A percentile compares a stretch with the other conserved stretches of the same genome.
Evolutionary conservation across 306 rosid genomes (phyloP).

Genomic region (Sicyos baderoa): DNA sequence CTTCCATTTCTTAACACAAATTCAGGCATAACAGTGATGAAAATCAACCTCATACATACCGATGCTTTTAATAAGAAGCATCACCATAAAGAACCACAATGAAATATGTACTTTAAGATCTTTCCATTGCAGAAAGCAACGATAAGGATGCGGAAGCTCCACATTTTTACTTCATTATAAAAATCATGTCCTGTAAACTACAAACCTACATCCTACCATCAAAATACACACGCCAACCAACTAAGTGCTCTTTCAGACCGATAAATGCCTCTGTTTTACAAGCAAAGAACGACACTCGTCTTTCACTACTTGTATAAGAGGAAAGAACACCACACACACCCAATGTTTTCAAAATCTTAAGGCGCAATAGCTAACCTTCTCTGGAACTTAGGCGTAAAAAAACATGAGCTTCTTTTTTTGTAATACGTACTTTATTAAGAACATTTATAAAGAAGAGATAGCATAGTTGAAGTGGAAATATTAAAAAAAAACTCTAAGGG

Average conservation of each 20-base stretch:
- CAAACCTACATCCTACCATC: conserved; percentile 6
- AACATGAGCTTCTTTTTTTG: too few relatives aligned
- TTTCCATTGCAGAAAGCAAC: neutral
- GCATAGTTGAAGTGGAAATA: too few relatives aligned
- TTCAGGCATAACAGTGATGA: neutral
- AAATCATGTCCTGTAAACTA: neutral
- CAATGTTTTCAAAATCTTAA: too few relatives aligned
- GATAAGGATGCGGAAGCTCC: neutral
- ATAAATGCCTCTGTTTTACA: conserved; percentile 5
- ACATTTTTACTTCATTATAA: neutral
- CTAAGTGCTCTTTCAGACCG: neutral
- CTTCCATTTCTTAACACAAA: neutral
- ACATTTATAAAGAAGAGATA: too few relatives aligned
- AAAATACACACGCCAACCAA: conserved; percentile 2
- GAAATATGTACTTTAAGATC: neutral
- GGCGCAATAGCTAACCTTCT: too few relatives aligned
- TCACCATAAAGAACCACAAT: neutral
- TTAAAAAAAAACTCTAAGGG: too few relatives aligned
- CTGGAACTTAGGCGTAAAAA: too few relatives aligned
- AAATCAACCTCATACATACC: neutral
- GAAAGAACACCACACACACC: neutral
- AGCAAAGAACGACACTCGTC: neutral
- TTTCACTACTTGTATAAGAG: neutral
- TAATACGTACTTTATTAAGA: too few relatives aligned
- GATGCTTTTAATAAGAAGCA: neutral